These are phyloP conservation scores for Trichoderma sp. DNA, from an alignment of 2,329 filamentous ascomycete species.

Conservation along the genomic window DNA sequence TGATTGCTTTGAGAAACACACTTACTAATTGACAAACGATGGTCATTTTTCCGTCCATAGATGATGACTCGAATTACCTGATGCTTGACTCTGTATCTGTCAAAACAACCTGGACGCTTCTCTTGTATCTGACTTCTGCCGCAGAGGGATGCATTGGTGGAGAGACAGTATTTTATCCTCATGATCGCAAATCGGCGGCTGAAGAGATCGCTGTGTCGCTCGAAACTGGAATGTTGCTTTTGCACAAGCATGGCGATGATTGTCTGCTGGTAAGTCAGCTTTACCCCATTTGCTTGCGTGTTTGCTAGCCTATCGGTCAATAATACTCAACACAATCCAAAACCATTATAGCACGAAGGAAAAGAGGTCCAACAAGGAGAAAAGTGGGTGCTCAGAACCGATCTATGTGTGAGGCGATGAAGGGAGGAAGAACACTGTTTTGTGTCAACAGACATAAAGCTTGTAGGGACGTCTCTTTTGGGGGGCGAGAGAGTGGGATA, in stretches of 20 bases:
- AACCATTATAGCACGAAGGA: constrained; percentile 68
- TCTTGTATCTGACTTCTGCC: constrained; percentile 81
- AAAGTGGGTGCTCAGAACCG: constrained; percentile 89
- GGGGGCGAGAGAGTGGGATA: not conserved
- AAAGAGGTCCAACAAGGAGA: constrained; percentile 76
- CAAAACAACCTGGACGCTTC: constrained; percentile 83
- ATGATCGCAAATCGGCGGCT: constrained; percentile 56
- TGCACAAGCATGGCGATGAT: constrained; percentile 87
- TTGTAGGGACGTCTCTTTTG: not conserved
- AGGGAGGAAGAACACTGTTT: not conserved
- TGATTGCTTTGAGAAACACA: not conserved
- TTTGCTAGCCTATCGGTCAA: not conserved
- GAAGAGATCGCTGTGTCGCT: constrained; percentile 72
- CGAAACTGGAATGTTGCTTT: constrained; percentile 80
- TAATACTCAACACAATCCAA: constrained; percentile 31
- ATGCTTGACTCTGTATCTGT: constrained; percentile 40
- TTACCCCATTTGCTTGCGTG: too few relatives aligned
- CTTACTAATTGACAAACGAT: not conserved
- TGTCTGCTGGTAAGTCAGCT: constrained; percentile 68
- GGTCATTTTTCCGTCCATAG: constrained; percentile 45
- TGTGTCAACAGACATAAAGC: not conserved
- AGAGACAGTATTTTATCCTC: constrained; percentile 89
- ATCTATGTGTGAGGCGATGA: constrained; percentile 63
- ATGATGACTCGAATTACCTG: constrained; percentile 83
- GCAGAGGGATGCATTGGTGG: constrained; percentile 77